phyloP scores from a whole-genome alignment of 805 yeast species.

The Candida ficus region DNA sequence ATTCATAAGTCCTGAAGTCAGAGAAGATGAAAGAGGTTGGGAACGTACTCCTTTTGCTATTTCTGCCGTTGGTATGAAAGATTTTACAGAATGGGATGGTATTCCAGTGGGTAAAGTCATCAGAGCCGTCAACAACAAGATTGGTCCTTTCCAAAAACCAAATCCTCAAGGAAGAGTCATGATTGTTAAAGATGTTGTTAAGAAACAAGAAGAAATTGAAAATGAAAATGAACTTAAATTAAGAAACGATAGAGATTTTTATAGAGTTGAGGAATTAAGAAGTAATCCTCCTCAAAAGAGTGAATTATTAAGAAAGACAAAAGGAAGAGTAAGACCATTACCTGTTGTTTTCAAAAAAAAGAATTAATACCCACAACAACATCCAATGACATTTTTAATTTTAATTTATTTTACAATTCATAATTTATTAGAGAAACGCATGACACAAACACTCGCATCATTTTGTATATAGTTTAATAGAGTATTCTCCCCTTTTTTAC shows the following conservation, averaged over 20 bases:
- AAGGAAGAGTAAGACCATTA: conserved; percentile 10
- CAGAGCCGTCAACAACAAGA: conserved; percentile 11
- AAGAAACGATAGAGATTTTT: background rate
- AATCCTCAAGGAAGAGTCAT: background rate
- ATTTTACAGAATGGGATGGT: conserved; percentile 25
- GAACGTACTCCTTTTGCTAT: conserved; percentile 5
- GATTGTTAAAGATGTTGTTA: background rate
- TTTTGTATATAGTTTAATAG: background rate
- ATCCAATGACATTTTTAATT: background rate
- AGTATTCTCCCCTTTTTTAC: background rate
- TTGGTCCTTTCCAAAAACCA: conserved; percentile 33
- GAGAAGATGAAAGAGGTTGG: conserved; percentile 18
- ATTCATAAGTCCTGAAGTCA: background rate
- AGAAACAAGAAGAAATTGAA: background rate
- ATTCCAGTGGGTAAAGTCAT: conserved; percentile 8
- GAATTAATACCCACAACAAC: background rate
- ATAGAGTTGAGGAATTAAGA: conserved; percentile 3
- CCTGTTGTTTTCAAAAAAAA: conserved; percentile 5
- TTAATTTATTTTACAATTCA: too few relatives aligned
- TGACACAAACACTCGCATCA: too few relatives aligned
- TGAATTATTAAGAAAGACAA: conserved; percentile 1
- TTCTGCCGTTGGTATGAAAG: conserved; percentile 4
- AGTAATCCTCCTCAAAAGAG: conserved; percentile 10
- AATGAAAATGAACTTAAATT: conserved; percentile 6
- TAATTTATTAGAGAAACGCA: too few relatives aligned